These are phyloP conservation scores for Dipteronia sinensis DNA, from an alignment of 345 rosid genomes.

Conservation along the genomic window DNA sequence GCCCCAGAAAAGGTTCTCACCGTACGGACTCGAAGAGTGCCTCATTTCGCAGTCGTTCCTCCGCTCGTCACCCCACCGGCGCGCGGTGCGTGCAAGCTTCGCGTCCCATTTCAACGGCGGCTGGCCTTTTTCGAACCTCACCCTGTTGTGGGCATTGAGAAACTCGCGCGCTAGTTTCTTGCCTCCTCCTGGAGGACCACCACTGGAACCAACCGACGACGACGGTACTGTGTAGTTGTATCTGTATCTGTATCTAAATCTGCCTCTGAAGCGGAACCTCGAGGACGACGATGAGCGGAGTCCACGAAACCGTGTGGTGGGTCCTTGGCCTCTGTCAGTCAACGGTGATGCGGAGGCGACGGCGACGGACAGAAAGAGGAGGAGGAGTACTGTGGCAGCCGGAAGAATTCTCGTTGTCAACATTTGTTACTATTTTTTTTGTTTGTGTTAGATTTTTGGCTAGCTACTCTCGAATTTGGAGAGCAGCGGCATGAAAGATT, in stretches of 20 bases:
- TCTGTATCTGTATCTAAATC: too few species aligned
- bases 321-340: too few species aligned
- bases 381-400: not conserved
- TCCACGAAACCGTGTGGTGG: too few species aligned
- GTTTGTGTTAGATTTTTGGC: not conserved
- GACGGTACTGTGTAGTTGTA: too few species aligned
- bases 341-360: not conserved
- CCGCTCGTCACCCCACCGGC: conserved; percentile 18
- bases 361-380: not conserved
- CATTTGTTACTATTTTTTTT: not conserved
- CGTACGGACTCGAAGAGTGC: conserved; percentile 43
- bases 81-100: conserved; percentile 32
- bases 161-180: conserved; percentile 19
- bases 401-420: not conserved
- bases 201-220: too few species aligned
- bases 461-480: too few species aligned
- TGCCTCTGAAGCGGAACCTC: too few species aligned
- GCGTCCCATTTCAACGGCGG: conserved; percentile 45
- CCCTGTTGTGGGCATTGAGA: conserved; percentile 39
- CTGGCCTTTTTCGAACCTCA: conserved; percentile 22
- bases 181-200: too few species aligned
- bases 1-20: conserved; percentile 60
- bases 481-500: too few species aligned
- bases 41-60: conserved; percentile 35
- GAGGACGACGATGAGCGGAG: too few species aligned